These are phyloP conservation scores for Podila horticola DNA, from an alignment of 192 early-diverging fungal genomes.

Conservation along the genomic window DNA sequence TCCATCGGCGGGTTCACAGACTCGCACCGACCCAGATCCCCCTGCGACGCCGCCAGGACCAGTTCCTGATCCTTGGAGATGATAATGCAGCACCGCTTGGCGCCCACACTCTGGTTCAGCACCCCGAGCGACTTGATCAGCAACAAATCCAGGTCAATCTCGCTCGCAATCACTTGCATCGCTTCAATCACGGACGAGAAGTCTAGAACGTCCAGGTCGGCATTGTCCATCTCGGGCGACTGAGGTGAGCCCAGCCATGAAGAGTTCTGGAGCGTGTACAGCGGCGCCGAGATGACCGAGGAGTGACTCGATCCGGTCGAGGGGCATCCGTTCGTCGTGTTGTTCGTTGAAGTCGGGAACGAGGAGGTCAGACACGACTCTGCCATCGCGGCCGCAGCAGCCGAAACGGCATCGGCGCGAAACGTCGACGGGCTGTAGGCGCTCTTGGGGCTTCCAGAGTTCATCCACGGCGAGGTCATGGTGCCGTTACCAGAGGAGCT, in stretches of 20 bases:
- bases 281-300: conserved; percentile 11
- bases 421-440: conserved; percentile 20
- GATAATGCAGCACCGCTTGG: conserved; percentile 31
- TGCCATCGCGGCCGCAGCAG: conserved; percentile 19
- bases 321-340: too few species aligned
- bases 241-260: conserved; percentile 28
- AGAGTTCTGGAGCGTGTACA: conserved; percentile 32
- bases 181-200: conserved; percentile 50
- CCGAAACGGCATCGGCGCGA: conserved; percentile 14
- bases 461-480: conserved; percentile 30
- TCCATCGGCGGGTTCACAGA: conserved; percentile 40
- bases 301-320: conserved; percentile 3
- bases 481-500: not conserved
- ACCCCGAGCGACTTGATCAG: conserved; percentile 41
- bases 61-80: conserved; percentile 43
- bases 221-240: conserved; percentile 30
- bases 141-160: conserved; percentile 39
- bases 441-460: conserved; percentile 12
- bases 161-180: conserved; percentile 50
- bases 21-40: conserved; percentile 30
- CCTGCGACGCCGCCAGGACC: conserved; percentile 32
- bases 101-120: conserved; percentile 37
- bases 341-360: conserved; percentile 7
- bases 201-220: conserved; percentile 42
- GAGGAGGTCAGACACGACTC: conserved; percentile 10